Percentiles rank a stretch among this genome's conserved stretches.
Conservation (phyloP, 2,329 filamentous ascomycete genomes). For the Plectosphaerella plurivora region DNA sequence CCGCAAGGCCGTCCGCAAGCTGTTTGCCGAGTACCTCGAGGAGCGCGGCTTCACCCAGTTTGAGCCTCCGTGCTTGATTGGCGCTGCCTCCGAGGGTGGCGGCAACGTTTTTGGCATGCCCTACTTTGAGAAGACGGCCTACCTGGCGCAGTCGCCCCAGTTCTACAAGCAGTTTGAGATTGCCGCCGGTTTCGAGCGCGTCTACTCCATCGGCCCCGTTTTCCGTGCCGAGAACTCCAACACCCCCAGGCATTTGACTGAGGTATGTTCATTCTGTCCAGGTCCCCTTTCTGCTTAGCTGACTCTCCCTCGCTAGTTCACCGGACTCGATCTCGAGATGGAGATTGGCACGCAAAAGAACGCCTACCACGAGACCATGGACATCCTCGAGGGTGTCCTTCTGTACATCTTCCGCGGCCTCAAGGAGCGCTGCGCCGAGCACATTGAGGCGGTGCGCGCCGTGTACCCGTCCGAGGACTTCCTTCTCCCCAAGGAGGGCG, state of each 20-base stretch:
- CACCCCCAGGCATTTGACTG: slow-evolving; percentile 79
- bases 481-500: slow-evolving; percentile 68
- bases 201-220: slow-evolving; percentile 75
- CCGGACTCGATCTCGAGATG: slow-evolving; percentile 86
- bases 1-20: slow-evolving; percentile 54
- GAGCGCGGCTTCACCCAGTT: slow-evolving; percentile 74
- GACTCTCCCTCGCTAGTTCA: slow-evolving; percentile 49
- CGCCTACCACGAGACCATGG: slow-evolving; percentile 69
- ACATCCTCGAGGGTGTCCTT: slow-evolving; percentile 69
- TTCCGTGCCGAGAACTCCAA: slow-evolving; percentile 86
- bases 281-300: slow-evolving; percentile 4
- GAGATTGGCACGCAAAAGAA: slow-evolving; percentile 60
- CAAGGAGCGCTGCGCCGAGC: slow-evolving; percentile 56
- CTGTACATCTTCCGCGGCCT: slow-evolving; percentile 77
- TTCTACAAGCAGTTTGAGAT: slow-evolving; percentile 89
- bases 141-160: slow-evolving; percentile 74
- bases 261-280: slow-evolving; percentile 33
- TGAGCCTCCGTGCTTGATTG: slow-evolving; percentile 85
- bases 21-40: slow-evolving; percentile 78
- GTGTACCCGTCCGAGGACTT: slow-evolving; percentile 77
- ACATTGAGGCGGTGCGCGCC: slow-evolving; percentile 68
- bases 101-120: slow-evolving; percentile 85
- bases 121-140: slow-evolving; percentile 85
- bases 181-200: slow-evolving; percentile 70
- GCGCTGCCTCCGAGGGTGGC: slow-evolving; percentile 87